Evolutionary conservation across 169 alveolate genomes (phyloP).

Genomic region (Cryptosporidium sp.): DNA sequence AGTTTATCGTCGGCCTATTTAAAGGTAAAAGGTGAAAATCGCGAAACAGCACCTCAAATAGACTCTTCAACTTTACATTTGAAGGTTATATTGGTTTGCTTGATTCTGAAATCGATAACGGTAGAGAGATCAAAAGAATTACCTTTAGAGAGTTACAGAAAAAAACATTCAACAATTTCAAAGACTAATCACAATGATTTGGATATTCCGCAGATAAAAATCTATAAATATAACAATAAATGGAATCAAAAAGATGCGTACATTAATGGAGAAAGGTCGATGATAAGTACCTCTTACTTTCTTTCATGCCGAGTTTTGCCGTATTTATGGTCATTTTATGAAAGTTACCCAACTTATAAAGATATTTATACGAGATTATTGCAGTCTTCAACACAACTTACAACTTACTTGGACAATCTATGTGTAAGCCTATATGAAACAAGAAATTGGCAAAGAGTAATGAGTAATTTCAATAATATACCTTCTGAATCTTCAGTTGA

Average conservation of each 20-base stretch:
- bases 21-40: neutral
- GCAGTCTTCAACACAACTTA: constrained; percentile 10
- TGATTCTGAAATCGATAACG: constrained; percentile 9
- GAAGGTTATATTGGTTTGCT: constrained; percentile 21
- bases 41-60: neutral
- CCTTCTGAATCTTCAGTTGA: neutral
- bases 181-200: neutral
- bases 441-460: constrained; percentile 42
- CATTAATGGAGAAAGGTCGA: constrained; percentile 55
- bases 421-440: constrained; percentile 31
- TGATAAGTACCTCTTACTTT: constrained; percentile 6
- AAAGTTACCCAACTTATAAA: constrained; percentile 55
- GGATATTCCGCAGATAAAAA: neutral
- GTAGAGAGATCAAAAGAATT: constrained; percentile 2
- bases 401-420: constrained; percentile 32
- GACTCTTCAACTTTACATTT: constrained; percentile 15
- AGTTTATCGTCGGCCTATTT: constrained; percentile 13
- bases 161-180: neutral
- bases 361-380: constrained; percentile 31
- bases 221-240: constrained; percentile 15
- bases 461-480: constrained; percentile 3
- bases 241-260: constrained; percentile 44
- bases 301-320: constrained; percentile 25
- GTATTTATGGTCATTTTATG: constrained; percentile 57
- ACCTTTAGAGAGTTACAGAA: constrained; percentile 7